Evolutionary conservation across 495 filamentous ascomycete genomes (phyloP).

Genomic region (Xylaria curta): DNA sequence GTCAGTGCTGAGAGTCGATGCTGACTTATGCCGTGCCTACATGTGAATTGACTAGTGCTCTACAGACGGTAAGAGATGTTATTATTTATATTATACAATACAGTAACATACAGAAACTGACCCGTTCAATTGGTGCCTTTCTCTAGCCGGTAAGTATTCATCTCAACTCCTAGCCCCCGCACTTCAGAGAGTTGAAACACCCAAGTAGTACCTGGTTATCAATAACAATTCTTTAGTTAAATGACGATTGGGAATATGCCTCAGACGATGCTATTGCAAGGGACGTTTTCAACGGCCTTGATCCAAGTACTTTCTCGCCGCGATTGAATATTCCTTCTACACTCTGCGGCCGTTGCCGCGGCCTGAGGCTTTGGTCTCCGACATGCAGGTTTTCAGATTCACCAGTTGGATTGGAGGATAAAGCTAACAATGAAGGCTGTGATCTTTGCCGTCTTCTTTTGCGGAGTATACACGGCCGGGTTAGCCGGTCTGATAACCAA

Average conservation of each 20-base stretch:
- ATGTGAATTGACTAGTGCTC: neutral
- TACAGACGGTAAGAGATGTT: neutral
- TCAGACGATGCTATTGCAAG: neutral
- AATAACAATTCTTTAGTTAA: neutral
- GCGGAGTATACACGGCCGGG: neutral
- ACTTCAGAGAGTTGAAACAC: neutral
- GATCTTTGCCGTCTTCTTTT: neutral
- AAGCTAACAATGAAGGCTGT: neutral
- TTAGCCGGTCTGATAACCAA: neutral
- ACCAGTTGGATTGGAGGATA: neutral
- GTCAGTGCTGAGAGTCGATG: neutral
- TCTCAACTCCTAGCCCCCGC: neutral
- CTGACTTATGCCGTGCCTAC: neutral
- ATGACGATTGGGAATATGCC: neutral
- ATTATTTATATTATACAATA: neutral
- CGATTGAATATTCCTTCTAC: neutral
- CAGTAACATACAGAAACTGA: neutral
- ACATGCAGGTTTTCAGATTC: neutral
- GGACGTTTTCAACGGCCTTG: neutral
- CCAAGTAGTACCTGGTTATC: neutral
- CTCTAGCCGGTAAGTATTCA: neutral
- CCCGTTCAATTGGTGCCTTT: neutral
- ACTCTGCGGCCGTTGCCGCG: neutral
- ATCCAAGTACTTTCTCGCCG: neutral
- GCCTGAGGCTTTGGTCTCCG: neutral